Evolutionary conservation across 2,329 filamentous ascomycete genomes (phyloP), one percentile per base, ranked within the genome.

Genomic region (Didymella glomerata): DNA sequence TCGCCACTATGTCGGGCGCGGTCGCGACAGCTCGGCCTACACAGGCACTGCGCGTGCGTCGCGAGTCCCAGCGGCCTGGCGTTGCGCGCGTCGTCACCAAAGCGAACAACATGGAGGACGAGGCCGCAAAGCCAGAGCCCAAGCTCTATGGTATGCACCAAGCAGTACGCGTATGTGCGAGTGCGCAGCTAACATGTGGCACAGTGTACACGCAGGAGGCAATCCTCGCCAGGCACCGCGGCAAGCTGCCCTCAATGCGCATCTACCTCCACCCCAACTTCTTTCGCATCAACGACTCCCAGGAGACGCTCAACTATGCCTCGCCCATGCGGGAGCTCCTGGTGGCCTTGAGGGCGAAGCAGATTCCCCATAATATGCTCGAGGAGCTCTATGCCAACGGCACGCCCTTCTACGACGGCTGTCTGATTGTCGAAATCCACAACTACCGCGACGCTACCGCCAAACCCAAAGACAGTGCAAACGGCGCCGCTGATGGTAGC

Each of bases 371-470:
- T 77, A 93, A 97, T 68, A 87, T 98, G 74, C 80, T 98, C 11
- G 87, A 90, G 47, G 90, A 94, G 66, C 86, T 99, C 54, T 84
- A 88, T 27, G 84, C 87, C 47, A 83, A 83, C 18, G 87, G 88
- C 20, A 90, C 97, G 14, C 84, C 85, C 10, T 98, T 97, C 74
- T 99, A 98, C 75, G 93, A 98, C 76, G 83, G 86, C 30, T 97
- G 94, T 72, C 84, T 99, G 57, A 98, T 99, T 67, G 93, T 99
- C 34, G 90, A 96, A 76, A 82, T 98, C n/a, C 86, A 96, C 70
- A 92, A 98, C 74, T 91, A 97, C 80, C 91, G 90, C 70, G 87
- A 89, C 81, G 41, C 83, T 84, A 46, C 83, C 84, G 62, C 81
- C 84, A 66, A 92, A 65, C 75, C 81, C 10, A 72, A 87, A 85